These are phyloP conservation scores for Daldinia childiae DNA, from an alignment of 495 filamentous ascomycete genomes.

Conservation along the genomic window DNA sequence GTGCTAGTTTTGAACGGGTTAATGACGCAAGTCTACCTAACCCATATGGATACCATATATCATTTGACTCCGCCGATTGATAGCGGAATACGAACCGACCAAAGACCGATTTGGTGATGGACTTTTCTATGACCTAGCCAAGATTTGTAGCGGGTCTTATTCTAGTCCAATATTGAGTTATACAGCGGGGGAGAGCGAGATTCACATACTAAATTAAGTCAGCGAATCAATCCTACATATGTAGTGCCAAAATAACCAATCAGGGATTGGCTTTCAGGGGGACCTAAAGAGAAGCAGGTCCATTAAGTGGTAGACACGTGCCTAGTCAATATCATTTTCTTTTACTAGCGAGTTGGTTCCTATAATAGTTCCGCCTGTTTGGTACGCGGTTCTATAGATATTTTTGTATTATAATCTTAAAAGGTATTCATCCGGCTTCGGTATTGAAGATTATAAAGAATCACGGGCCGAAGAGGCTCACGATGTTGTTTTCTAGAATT, in stretches of 20 bases:
- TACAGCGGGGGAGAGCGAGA: slow-evolving; percentile 31
- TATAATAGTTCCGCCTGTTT: slow-evolving; percentile 36
- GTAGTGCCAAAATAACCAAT: slow-evolving; percentile 32
- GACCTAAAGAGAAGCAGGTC: slow-evolving; percentile 19
- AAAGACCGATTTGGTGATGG: slow-evolving; percentile 18
- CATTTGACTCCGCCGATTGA: slow-evolving; percentile 12
- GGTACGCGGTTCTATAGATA: slow-evolving; percentile 28
- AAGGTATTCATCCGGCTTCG: slow-evolving; percentile 33
- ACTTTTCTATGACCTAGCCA: slow-evolving; percentile 17
- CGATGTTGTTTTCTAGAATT: slow-evolving; percentile 31
- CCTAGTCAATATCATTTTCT: slow-evolving; percentile 10
- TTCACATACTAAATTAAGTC: slow-evolving; percentile 50
- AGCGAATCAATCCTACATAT: slow-evolving; percentile 29
- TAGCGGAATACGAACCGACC: slow-evolving; percentile 18
- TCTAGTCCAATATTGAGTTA: slow-evolving; percentile 39
- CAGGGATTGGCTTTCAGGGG: slow-evolving; percentile 19
- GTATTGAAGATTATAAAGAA: slow-evolving; percentile 14
- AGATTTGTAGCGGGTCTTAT: slow-evolving; percentile 26
- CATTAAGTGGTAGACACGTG: slow-evolving; percentile 38
- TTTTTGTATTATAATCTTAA: slow-evolving; percentile 8
- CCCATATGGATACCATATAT: slow-evolving; percentile 8
- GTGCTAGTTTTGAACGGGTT: slow-evolving; percentile 21
- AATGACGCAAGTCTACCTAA: slow-evolving; percentile 16
- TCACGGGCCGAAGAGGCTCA: slow-evolving; percentile 27
- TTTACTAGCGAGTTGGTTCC: slow-evolving; percentile 20